A percentile compares a stretch with the other conserved stretches of the same genome.
These are phyloP conservation scores for Trichoderma arundinaceum DNA, from an alignment of 2,329 filamentous ascomycete species.

Conservation along the genomic window DNA sequence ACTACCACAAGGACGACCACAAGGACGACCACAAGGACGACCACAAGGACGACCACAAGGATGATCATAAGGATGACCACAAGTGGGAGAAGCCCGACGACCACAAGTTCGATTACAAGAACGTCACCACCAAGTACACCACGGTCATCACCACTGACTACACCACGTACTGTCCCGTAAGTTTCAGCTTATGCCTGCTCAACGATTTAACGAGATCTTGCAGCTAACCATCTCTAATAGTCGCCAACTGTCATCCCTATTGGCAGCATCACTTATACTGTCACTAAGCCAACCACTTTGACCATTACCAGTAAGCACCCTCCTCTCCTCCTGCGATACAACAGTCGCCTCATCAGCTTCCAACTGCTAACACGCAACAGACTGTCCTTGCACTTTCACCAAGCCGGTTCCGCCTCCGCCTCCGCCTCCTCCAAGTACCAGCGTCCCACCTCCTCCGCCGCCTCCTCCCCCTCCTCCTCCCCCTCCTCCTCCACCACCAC, in stretches of 20 bases:
- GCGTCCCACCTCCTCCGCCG: slow-evolving; percentile 23
- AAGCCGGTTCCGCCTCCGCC: slow-evolving; percentile 33
- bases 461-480: slow-evolving; percentile 31
- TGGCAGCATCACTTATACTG: slow-evolving; percentile 53
- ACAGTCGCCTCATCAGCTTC: background rate
- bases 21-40: background rate
- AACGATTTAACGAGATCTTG: background rate
- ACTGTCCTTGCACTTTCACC: slow-evolving; percentile 55
- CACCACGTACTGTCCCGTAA: slow-evolving; percentile 53
- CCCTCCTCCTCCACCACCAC: slow-evolving; percentile 30
- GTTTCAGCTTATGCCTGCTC: slow-evolving; percentile 31
- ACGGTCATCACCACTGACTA: slow-evolving; percentile 49
- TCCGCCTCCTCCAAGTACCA: slow-evolving; percentile 23
- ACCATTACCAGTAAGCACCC: slow-evolving; percentile 51
- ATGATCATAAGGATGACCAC: background rate
- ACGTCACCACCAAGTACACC: slow-evolving; percentile 38
- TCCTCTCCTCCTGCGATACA: slow-evolving; percentile 6
- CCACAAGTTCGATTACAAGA: background rate
- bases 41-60: background rate
- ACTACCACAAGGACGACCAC: background rate
- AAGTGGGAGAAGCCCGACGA: background rate
- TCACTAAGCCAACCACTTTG: slow-evolving; percentile 49
- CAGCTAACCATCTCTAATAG: slow-evolving; percentile 30
- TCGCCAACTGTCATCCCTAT: slow-evolving; percentile 46
- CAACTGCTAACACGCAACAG: slow-evolving; percentile 42